Evolutionary conservation across 441 rosid species (phyloP).

Genomic region (Euphorbia celastroides): DNA sequence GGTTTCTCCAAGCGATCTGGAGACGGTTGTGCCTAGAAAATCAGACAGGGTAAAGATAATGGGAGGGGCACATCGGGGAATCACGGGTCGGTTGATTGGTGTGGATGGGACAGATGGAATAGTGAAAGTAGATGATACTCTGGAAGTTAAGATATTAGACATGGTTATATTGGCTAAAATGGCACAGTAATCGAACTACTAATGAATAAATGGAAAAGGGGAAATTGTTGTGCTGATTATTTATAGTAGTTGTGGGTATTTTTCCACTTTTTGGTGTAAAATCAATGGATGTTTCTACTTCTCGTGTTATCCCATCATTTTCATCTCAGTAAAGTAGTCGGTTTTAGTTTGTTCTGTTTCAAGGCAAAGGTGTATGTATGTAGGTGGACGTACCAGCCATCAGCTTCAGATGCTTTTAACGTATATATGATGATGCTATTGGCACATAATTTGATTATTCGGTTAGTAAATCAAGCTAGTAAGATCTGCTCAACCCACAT

Average conservation of each 20-base stretch:
- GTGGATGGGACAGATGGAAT: constrained; percentile 93
- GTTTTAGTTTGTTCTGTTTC: too few relatives aligned
- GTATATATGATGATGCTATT: too few relatives aligned
- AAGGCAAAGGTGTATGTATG: too few relatives aligned
- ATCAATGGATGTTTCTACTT: too few relatives aligned
- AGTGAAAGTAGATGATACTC: constrained; percentile 76
- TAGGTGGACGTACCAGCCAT: too few relatives aligned
- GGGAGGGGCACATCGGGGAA: constrained; percentile 78
- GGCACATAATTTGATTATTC: too few relatives aligned
- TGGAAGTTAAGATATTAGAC: constrained; percentile 90
- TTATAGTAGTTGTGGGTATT: background rate
- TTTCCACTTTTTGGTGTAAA: background rate
- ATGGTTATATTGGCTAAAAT: constrained; percentile 69
- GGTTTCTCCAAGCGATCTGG: constrained; percentile 51
- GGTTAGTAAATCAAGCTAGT: too few relatives aligned
- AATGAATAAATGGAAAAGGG: constrained; percentile 4
- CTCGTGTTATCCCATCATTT: too few relatives aligned
- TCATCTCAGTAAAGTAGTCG: too few relatives aligned
- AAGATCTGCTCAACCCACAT: too few relatives aligned
- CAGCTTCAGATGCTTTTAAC: too few relatives aligned
- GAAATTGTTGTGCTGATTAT: background rate
- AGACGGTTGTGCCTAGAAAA: constrained; percentile 71
- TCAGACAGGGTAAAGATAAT: constrained; percentile 78
- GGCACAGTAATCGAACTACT: constrained; percentile 24
- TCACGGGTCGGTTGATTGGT: constrained; percentile 82